Base-by-base conservation (phyloP, 768 basidiomycete genomes). In the Leucocoprinus sp. region DNA sequence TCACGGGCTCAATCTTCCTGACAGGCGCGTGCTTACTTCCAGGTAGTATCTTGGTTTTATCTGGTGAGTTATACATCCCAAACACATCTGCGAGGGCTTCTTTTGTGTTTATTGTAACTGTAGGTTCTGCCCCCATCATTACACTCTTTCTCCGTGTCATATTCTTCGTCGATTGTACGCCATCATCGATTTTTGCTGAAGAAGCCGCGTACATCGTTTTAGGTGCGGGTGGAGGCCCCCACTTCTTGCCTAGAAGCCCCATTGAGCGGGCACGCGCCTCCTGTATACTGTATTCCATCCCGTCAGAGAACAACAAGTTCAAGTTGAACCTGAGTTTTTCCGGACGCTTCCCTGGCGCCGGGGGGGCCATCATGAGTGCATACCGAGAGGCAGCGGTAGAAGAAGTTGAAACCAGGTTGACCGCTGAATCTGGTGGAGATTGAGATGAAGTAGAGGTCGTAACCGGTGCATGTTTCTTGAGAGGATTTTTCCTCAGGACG, bases 31-130 rank as follows among this genome's bases (percentile, higher is more conserved):
- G 76, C 56, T 85, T 86, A 54, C 79, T 84, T 18, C 84, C 83
- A 4, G 76, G 74, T 3, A 70, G 62, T 41, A 74, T 77, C 36
- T 71, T 70, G 0, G 82, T 82, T 64, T 81, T 87, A 50, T 88
- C 86, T 2, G 87, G 87, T 7, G 86, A 89, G 60, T 96, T 95
- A 60, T 93, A 98, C 84, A 98, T 92, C 42, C 83, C 85, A 64
- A 93, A 92, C 33, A 98, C 91, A 57, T 97, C 92, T 9, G 80
- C 86, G 26, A 96, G 72, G 3, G 96, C 96, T 52, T 91, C 89
- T 60, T 92, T 93, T 22, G 96, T 99, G 60, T 96, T 96, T 55
- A 98, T 91, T 0, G 96, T 99, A 5, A 98, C 83, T 0, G 89
- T 91, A 3, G 88, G 86, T 60, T 91, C 88, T 12, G 67, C 70